Conservation (phyloP, 2,329 filamentous ascomycete species). For the Triangularia setosa region DNA sequence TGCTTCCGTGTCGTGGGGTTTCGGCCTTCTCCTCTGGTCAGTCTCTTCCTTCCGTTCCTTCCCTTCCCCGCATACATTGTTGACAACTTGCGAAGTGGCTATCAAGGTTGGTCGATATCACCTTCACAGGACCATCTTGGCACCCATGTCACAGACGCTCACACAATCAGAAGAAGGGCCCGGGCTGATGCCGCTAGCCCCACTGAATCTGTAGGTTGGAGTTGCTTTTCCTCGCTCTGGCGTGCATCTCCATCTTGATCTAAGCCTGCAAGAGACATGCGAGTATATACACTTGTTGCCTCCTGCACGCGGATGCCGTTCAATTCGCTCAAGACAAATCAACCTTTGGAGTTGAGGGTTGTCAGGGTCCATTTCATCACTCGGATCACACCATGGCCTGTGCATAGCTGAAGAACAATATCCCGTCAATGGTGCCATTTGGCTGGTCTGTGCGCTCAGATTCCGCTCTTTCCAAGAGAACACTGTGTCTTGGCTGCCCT, state of each 20-base stretch:
- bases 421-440: neutral
- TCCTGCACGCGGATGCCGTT: neutral
- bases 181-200: neutral
- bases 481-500: neutral
- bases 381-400: neutral
- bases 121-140: neutral
- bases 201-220: neutral
- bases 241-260: neutral
- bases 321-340: neutral
- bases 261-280: neutral
- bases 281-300: neutral
- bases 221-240: neutral
- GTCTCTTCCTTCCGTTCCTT: neutral
- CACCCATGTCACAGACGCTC: neutral
- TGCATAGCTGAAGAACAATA: neutral
- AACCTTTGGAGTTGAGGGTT: neutral
- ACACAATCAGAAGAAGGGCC: neutral
- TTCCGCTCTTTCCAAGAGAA: neutral
- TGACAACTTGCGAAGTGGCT: neutral
- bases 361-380: neutral
- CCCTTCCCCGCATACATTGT: neutral
- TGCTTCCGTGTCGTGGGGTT: neutral
- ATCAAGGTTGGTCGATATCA: neutral
- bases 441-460: neutral
- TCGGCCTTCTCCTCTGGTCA: neutral